A percentile compares a stretch with the other conserved stretches of the same genome.
Conservation (phyloP, 139 green algal species). For the Chlorella vulgaris region DNA sequence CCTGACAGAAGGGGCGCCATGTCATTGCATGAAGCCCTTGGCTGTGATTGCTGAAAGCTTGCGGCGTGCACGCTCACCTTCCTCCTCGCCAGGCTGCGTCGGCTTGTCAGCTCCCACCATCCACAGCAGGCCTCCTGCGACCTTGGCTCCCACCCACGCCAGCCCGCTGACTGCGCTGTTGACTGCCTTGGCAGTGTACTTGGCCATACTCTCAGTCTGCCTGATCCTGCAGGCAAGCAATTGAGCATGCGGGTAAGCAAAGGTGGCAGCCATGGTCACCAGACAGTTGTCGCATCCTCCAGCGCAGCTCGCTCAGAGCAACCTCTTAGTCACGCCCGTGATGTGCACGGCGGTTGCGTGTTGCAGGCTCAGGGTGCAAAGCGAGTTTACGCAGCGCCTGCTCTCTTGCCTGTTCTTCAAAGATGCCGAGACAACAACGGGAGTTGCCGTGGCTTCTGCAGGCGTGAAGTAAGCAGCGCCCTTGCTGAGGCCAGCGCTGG, state of each 20-base stretch:
- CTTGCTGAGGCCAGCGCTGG: constrained; percentile 4
- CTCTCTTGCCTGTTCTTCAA: constrained; percentile 19
- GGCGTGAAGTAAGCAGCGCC: background rate
- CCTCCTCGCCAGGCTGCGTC: constrained; percentile 7
- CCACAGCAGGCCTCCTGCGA: constrained; percentile 33
- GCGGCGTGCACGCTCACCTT: background rate
- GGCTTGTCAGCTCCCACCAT: constrained; percentile 30
- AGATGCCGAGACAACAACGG: background rate
- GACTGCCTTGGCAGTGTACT: background rate
- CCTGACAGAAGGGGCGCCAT: no score
- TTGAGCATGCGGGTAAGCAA: background rate
- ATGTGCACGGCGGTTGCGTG: no score
- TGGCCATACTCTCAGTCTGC: background rate
- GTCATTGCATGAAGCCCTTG: no score
- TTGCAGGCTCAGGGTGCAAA: no score
- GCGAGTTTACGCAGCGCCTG: no score
- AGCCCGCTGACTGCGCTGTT: constrained; percentile 29
- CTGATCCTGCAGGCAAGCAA: background rate
- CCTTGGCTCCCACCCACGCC: constrained; percentile 26
- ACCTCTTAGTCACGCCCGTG: no score
- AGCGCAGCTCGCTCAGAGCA: no score
- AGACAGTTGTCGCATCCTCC: no score
- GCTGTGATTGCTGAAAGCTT: no score
- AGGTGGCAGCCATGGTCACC: no score
- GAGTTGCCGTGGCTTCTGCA: background rate